Evolutionary conservation across 2,329 filamentous ascomycete species (phyloP), one percentile per base, ranked within the genome.

Genomic region (Exophiala mesophila): DNA sequence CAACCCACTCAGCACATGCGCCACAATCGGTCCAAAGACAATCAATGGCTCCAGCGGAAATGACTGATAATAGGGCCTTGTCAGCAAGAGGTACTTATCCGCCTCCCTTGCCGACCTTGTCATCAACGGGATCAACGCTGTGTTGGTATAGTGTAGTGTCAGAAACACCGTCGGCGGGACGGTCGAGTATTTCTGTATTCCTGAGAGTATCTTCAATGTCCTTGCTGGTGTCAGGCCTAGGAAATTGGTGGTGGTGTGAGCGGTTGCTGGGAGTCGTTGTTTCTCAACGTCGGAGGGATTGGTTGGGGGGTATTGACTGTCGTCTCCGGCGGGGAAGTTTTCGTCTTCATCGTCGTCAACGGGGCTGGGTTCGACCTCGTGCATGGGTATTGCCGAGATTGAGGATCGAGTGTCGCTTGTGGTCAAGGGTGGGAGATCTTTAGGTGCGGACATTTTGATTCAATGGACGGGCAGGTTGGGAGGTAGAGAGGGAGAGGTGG

Each of bases 21-120:
- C 76, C 44, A 81, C 62, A 16, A 94, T 70, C 2, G 90, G 88
- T 2, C 88, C 63, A 31, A 75, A 80, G 47, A 97, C 78, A 48
- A 97, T 73, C 15, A 94, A 68, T 3, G 88, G 86, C 60, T 96
- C 89, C 38, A 84, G 74, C 12, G 86, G 69, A 2, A 83, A 75
- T 1, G 87, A 89, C 64, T 96, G 90, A 70, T 97, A 97, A 63
- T 92, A 81, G 36, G 94, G 89, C 48, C 90, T 80, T 19, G 88
- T 89, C 63, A 95, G 85, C 52, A 97, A 82, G 36, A 97, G 80
- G 64, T 88, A 94, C 36, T 80, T 81, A 61, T 96, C 89, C 47
- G 85, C 85, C 39, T 80, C 76, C 6, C 82, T 69, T 5, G 92
- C 77, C 33, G 84, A 87, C 44, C 74, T 77, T 29, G 85, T 87